phyloP scores from a whole-genome alignment of 257 asterid species.

The Ophiorrhiza pumila region DNA sequence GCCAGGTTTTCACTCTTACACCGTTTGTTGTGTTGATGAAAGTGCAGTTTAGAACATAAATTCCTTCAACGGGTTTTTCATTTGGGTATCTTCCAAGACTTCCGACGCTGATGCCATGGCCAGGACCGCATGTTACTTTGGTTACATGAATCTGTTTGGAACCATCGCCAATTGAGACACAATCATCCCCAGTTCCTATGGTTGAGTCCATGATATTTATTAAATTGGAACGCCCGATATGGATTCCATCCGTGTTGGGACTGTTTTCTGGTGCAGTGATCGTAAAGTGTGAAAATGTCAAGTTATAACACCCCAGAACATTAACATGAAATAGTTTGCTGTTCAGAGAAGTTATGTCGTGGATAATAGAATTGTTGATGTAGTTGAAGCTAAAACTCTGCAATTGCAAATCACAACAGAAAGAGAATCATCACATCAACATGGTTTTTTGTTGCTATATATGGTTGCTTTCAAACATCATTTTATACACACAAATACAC shows the following conservation, averaged over 20 bases:
- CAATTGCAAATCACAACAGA: not conserved
- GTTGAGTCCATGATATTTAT: not conserved
- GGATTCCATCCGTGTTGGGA: conserved; percentile 31
- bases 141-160: conserved; percentile 6
- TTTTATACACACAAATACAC: not conserved
- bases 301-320: conserved; percentile 6
- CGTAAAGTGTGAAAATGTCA: not conserved
- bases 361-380: conserved; percentile 10
- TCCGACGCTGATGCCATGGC: conserved; percentile 30
- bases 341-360: conserved; percentile 9
- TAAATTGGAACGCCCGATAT: conserved; percentile 19
- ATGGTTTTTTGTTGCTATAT: too few species aligned
- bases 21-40: conserved; percentile 17
- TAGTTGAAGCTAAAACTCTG: conserved; percentile 25
- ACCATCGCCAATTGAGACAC: conserved; percentile 29
- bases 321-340: conserved; percentile 18
- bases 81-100: conserved; percentile 19
- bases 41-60: conserved; percentile 17
- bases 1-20: conserved; percentile 23
- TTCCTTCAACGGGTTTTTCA: conserved; percentile 19
- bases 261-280: conserved; percentile 18
- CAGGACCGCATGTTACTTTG: conserved; percentile 28
- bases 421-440: too few species aligned
- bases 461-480: too few species aligned
- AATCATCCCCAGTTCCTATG: conserved; percentile 27